Conservation (phyloP, 129 eudicot genomes). For the Kitagawia praeruptora region DNA sequence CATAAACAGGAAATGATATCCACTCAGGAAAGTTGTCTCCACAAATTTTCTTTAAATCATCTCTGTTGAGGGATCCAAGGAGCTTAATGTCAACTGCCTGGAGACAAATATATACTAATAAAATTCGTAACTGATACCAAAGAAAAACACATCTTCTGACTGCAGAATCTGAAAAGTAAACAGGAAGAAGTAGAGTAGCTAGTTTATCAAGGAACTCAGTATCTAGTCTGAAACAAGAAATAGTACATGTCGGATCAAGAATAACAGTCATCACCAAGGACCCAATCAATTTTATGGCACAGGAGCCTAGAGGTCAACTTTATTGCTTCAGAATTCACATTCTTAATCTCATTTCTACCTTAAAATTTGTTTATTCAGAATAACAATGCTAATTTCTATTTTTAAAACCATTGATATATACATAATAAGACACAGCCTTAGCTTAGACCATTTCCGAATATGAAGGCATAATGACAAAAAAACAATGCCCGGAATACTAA, state of each 20-base stretch:
- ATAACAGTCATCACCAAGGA: background rate
- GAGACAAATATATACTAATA: conserved; percentile 7
- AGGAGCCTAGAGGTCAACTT: background rate
- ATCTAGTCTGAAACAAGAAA: background rate
- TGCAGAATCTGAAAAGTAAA: background rate
- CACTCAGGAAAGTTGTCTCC: conserved; percentile 89
- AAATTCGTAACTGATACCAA: background rate
- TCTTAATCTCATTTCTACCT: background rate
- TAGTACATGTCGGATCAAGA: background rate
- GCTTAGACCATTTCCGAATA: background rate
- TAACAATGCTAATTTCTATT: background rate
- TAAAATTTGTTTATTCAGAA: background rate
- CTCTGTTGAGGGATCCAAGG: conserved; percentile 77
- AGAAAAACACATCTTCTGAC: background rate
- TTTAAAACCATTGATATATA: background rate
- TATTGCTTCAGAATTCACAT: background rate
- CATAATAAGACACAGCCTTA: background rate
- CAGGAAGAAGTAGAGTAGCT: conserved; percentile 1
- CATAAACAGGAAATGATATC: conserved; percentile 94
- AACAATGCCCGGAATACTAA: background rate
- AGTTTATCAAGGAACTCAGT: background rate
- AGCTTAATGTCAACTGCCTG: conserved; percentile 90
- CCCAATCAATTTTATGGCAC: background rate
- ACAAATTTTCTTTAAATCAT: conserved; percentile 77
- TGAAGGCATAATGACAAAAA: background rate